phyloP scores from a whole-genome alignment of 1,139 yeast genomes.

The Candida frijolesensis region DNA sequence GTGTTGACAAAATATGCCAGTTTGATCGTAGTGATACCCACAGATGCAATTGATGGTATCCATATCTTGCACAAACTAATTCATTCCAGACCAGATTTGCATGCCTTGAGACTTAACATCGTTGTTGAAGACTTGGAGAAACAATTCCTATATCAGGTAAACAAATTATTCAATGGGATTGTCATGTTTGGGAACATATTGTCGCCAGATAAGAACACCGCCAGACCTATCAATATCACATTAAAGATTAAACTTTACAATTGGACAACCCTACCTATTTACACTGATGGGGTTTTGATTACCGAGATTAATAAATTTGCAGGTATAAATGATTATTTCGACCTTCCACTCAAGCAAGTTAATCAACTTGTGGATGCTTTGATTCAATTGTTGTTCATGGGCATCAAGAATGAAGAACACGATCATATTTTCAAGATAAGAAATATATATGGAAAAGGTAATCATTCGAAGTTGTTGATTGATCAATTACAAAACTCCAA shows the following conservation, averaged over 20 bases:
- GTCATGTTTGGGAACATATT: conserved; percentile 24
- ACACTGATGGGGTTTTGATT: conserved; percentile 27
- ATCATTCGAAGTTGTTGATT: conserved; percentile 35
- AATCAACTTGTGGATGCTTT: conserved; percentile 29
- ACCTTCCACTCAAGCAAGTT: conserved; percentile 38
- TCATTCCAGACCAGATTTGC: conserved; percentile 11
- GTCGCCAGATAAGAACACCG: conserved; percentile 4
- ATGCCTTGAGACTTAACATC: conserved; percentile 22
- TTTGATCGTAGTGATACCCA: conserved; percentile 38
- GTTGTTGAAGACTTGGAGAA: conserved; percentile 36
- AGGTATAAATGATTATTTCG: conserved; percentile 31
- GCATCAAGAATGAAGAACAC: conserved; percentile 16
- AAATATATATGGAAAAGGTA: conserved; percentile 44
- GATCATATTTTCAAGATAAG: conserved; percentile 29
- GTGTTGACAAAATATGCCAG: conserved; percentile 28
- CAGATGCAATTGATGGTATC: conserved; percentile 21
- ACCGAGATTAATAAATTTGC: conserved; percentile 21
- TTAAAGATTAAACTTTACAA: conserved; percentile 28
- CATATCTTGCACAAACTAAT: conserved; percentile 15
- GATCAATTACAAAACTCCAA: conserved; percentile 27
- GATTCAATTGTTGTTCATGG: conserved; percentile 26
- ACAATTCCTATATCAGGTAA: conserved; percentile 31
- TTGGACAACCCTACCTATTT: conserved; percentile 38
- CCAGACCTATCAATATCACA: conserved; percentile 19
- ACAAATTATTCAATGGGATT: conserved; percentile 23